Evolutionary conservation across 805 yeast genomes (phyloP).

Genomic region (Ogataea zsoltii): DNA sequence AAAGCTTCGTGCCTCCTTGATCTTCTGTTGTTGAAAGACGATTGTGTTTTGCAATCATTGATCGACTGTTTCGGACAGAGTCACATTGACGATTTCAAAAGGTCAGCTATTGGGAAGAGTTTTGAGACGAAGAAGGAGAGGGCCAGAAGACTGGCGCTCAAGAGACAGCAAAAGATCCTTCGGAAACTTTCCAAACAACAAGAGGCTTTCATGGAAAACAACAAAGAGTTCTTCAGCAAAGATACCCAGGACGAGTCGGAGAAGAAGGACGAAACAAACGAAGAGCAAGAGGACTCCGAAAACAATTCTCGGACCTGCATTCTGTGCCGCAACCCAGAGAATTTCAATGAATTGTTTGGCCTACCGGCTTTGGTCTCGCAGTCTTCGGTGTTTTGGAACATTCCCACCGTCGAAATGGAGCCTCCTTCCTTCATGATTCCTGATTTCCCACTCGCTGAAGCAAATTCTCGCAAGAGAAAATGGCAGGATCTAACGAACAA

Average conservation of each 20-base stretch:
- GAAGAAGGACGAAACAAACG: constrained; percentile 16
- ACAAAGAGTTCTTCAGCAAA: constrained; percentile 31
- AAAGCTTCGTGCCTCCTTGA: constrained; percentile 64
- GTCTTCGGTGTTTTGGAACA: constrained; percentile 51
- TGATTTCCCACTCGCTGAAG: constrained; percentile 11
- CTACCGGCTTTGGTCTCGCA: constrained; percentile 52
- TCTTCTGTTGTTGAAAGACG: constrained; percentile 48
- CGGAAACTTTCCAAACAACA: constrained; percentile 61
- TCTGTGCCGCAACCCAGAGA: constrained; percentile 56
- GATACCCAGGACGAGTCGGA: constrained; percentile 10
- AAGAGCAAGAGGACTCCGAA: constrained; percentile 21
- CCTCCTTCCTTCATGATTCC: constrained; percentile 30
- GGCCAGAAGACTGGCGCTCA: constrained; percentile 56
- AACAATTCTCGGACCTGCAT: constrained; percentile 45
- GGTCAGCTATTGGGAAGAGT: constrained; percentile 42
- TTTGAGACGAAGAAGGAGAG: constrained; percentile 58
- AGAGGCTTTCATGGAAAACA: constrained; percentile 42
- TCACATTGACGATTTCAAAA: constrained; percentile 50
- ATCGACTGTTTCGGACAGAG: constrained; percentile 58
- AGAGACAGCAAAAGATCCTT: constrained; percentile 61
- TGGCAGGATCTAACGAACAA: constrained; percentile 27
- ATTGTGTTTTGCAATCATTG: constrained; percentile 50
- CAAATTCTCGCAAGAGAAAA: constrained; percentile 13
- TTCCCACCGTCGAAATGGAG: constrained; percentile 38
- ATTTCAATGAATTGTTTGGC: constrained; percentile 51